Conservation (phyloP, 768 basidiomycete species). For the Termitomyces sp. region DNA sequence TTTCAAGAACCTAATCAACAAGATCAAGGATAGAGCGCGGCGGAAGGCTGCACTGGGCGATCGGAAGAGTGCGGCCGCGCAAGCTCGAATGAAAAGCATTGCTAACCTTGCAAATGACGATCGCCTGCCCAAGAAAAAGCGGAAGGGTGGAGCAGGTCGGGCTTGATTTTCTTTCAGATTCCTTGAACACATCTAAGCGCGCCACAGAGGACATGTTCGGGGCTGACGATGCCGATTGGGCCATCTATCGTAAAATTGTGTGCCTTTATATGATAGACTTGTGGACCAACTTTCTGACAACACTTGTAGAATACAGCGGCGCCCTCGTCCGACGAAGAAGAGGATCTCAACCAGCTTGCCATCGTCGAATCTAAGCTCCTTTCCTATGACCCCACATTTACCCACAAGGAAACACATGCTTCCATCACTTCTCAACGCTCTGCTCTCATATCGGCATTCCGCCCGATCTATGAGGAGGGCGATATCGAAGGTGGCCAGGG, state of each 20-base stretch:
- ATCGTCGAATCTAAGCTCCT: conserved; percentile 78
- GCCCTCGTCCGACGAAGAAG: conserved; percentile 84
- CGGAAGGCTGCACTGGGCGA: conserved; percentile 80
- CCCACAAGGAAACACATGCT: conserved; percentile 73
- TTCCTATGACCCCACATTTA: conserved; percentile 81
- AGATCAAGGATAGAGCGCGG: conserved; percentile 81
- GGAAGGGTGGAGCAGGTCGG: conserved; percentile 73
- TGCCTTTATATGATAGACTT: conserved; percentile 16
- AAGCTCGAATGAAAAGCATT: conserved; percentile 94
- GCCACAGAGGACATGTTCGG: conserved; percentile 86
- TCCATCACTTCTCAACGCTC: conserved; percentile 73
- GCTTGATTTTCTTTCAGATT: conserved; percentile 15
- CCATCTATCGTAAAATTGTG: conserved; percentile 95
- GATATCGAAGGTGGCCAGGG: conserved; percentile 50
- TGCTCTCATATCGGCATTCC: conserved; percentile 82
- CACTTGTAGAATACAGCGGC: conserved; percentile 58
- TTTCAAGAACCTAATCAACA: conserved; percentile 65
- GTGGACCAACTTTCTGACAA: neutral
- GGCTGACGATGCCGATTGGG: conserved; percentile 94
- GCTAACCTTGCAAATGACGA: conserved; percentile 89
- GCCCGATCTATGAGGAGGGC: conserved; percentile 72
- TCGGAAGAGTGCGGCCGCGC: conserved; percentile 91
- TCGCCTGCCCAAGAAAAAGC: conserved; percentile 75
- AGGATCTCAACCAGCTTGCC: conserved; percentile 71
- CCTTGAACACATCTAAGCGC: conserved; percentile 4